phyloP scores from a whole-genome alignment of 2,329 filamentous ascomycete species.

The Paraphoma sp. region DNA sequence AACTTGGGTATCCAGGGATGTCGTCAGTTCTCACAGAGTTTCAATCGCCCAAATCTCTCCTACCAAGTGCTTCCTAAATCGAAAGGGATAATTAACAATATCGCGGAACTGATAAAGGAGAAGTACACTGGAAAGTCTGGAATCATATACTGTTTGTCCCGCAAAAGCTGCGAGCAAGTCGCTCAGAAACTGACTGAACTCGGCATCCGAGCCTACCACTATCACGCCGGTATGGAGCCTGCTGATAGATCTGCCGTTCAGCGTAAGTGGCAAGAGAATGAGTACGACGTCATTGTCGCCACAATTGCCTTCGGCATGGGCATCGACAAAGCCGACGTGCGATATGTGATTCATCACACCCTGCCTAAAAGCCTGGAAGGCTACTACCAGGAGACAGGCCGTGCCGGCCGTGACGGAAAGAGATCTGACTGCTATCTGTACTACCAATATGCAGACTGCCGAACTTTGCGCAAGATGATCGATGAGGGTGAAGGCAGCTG shows the following conservation, averaged over 20 bases:
- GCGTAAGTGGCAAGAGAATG: slow-evolving; percentile 79
- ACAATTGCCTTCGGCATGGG: slow-evolving; percentile 99
- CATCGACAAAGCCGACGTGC: slow-evolving; percentile 97
- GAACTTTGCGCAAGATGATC: slow-evolving; percentile 79
- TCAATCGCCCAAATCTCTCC: slow-evolving; percentile 93
- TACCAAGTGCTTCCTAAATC: slow-evolving; percentile 83
- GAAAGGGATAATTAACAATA: slow-evolving; percentile 62
- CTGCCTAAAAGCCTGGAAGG: slow-evolving; percentile 95
- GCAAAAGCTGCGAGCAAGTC: slow-evolving; percentile 81
- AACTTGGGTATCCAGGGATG: slow-evolving; percentile 85
- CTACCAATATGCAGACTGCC: slow-evolving; percentile 81
- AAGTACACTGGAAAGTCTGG: slow-evolving; percentile 77
- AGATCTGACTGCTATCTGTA: slow-evolving; percentile 89
- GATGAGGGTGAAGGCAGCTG: slow-evolving; percentile 75
- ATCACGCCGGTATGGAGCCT: slow-evolving; percentile 80
- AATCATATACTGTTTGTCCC: slow-evolving; percentile 91
- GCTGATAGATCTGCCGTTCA: slow-evolving; percentile 75
- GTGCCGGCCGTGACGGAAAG: slow-evolving; percentile 89
- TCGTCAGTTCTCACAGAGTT: slow-evolving; percentile 85
- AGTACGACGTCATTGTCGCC: slow-evolving; percentile 88
- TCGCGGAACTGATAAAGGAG: slow-evolving; percentile 71
- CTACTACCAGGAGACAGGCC: slow-evolving; percentile 97
- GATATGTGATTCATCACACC: slow-evolving; percentile 93
- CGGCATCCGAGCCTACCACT: slow-evolving; percentile 78
- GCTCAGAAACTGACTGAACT: slow-evolving; percentile 71